Evolutionary conservation across 148 eudicot genomes (phyloP), one percentile per base, ranked within the genome.

Genomic region (Camellia japonica): DNA sequence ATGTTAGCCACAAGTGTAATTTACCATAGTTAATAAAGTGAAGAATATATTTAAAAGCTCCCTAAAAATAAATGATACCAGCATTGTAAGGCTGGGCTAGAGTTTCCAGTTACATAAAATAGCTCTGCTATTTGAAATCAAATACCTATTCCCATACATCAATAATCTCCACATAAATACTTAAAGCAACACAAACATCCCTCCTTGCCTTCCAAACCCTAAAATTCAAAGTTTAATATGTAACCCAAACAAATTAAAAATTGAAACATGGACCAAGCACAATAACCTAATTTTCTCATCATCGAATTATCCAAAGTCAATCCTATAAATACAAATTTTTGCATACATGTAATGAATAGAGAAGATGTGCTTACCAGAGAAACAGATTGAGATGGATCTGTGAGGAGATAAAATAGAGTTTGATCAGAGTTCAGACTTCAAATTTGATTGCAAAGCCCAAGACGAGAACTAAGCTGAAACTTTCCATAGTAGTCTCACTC

Each of bases 331-430:
- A 60, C 20, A 7, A 15, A 16, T 15, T 15, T 15, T 2, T 15
- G 18, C 18, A 1, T 18, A 60, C 18, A 56, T 14, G 3, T 14
- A 56, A 8, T 15, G n/a, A 60, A 20, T 0, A 20, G 30, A 63
- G 67, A 63, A 38, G 38, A 8, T 2, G 19, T 59, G n/a, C 3
- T 59, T 19, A 63, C 67, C 67, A 19, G 67, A 63, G 38, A 7
- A 63, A 20, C 11, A 63, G 10, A 38, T 19, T 63, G 30, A 63
- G 67, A 63, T 63, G 67, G 67, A 63, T 63, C 67, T 20, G 38
- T 20, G 67, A 63, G 38, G 67, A 63, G 67, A 63, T 63, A 63
- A n/a, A 63, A 63, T 20, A 63, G 10, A 63, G 67, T 63, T 63
- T 10, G 67, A 63, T 63, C 67, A 18, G 64, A 63, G 58, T 55